Evolutionary conservation across 345 rosid species (phyloP), one percentile per base, ranked within the genome.

Genomic region (Streptanthus diversifolius): DNA sequence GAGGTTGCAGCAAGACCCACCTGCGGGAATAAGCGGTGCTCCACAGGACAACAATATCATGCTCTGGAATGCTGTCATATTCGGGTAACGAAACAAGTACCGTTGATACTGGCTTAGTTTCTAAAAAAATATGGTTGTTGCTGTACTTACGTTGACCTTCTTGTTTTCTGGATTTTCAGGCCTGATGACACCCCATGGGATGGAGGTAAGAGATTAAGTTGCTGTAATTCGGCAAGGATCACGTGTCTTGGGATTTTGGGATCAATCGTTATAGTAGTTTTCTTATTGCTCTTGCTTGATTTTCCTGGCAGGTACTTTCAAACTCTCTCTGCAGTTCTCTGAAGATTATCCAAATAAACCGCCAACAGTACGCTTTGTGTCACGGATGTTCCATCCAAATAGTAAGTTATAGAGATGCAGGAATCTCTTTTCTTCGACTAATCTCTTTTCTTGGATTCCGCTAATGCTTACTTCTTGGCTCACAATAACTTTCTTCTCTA

Each of bases 331-430:
- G 61, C 90, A 86, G 35, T 86, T 86, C 45, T 41, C 83, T 1
- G 90, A 86, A 75, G 90, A 86, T 65, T 86, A 86, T 84, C 90
- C 90, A 5, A 86, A 86, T 66, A 86, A 86, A 45, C 90, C 90
- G 21, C 90, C 90, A 17, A 84, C 82, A 0, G 90, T 86, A 40
- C 86, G 88, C 15, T 86, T 86, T n/a, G 86, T 86, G 54, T 86
- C 90, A 40, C 59, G 88, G 55, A 86, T 86, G 90, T 86, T 86
- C 25, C 90, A 86, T 41, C 90, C 90, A 40, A 86, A 86, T 47
- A 86, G 90, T 84, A 84, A 63, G 91, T 83, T 56, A 13, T 49
- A 22, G 8, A 41, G 57, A 17, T 36, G 43, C 17, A 11, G 3
- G 39, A 12, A 18, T 54, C 5, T 18, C 8, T 49, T 59, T 59